Percentiles rank a stretch among this genome's conserved stretches.
Conservation (phyloP, 257 asterid genomes). For the Knoxia roxburghii region DNA sequence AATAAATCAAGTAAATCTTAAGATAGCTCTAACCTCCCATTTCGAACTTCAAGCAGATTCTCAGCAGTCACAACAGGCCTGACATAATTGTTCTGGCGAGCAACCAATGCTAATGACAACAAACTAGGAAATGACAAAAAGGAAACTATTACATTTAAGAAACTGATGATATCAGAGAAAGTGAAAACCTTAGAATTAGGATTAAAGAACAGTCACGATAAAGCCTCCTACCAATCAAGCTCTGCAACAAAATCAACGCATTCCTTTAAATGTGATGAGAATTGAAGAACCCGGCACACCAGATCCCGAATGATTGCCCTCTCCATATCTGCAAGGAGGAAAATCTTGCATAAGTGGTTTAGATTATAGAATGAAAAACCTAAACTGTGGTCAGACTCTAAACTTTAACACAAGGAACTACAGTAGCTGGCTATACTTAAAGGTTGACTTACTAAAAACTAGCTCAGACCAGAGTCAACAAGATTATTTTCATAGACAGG, state of each 20-base stretch:
- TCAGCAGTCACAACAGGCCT: slow-evolving; percentile 90
- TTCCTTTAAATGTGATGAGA: slow-evolving; percentile 55
- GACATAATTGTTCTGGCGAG: slow-evolving; percentile 89
- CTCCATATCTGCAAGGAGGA: slow-evolving; percentile 73
- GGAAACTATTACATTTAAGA: slow-evolving; percentile 21
- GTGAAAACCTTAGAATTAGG: slow-evolving; percentile 10
- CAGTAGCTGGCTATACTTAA: neutral
- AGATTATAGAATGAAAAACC: neutral
- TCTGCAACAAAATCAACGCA: slow-evolving; percentile 83
- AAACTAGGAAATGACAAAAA: slow-evolving; percentile 37
- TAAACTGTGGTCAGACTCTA: neutral
- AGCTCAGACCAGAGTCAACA: neutral
- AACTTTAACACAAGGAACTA: neutral
- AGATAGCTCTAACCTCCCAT: slow-evolving; percentile 72
- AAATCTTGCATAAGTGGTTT: slow-evolving; percentile 3
- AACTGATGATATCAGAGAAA: slow-evolving; percentile 10
- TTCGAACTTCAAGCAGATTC: slow-evolving; percentile 67
- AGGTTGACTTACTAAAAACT: neutral
- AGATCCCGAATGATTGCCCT: slow-evolving; percentile 92
- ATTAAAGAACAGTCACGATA: slow-evolving; percentile 16
- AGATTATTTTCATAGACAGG: neutral
- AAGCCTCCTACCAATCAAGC: slow-evolving; percentile 78
- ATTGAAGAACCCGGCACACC: slow-evolving; percentile 69
- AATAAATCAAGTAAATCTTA: slow-evolving; percentile 1
- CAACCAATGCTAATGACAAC: slow-evolving; percentile 82